Evolutionary conservation across 495 filamentous ascomycete genomes (phyloP).

Genomic region (Diplogelasinospora grovesii): DNA sequence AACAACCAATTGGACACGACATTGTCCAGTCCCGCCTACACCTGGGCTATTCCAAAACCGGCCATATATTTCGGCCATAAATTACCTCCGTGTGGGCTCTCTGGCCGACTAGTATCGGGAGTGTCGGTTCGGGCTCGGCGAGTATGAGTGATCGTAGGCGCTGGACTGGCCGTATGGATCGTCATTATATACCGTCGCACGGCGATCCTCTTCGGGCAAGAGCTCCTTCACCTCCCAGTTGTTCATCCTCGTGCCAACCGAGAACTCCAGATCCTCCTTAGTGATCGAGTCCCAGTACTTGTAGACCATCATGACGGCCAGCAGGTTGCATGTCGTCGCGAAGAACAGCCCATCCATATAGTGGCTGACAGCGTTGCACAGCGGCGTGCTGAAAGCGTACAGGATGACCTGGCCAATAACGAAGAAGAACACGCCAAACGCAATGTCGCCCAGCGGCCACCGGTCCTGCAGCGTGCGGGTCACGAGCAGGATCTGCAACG

Average conservation of each 20-base stretch:
- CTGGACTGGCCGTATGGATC: constrained; percentile 40
- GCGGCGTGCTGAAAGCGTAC: constrained; percentile 78
- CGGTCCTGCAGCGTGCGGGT: constrained; percentile 86
- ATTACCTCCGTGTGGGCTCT: too few relatives aligned
- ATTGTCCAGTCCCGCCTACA: neutral
- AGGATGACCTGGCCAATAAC: constrained; percentile 87
- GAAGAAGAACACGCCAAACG: constrained; percentile 89
- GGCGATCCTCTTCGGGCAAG: constrained; percentile 79
- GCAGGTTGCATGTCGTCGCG: constrained; percentile 84
- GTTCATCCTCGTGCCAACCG: constrained; percentile 86
- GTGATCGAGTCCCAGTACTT: constrained; percentile 99
- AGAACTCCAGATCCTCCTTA: constrained; percentile 96
- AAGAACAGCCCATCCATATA: constrained; percentile 96
- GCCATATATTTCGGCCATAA: too few relatives aligned
- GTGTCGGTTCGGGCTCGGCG: constrained; percentile 32
- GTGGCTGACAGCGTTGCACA: constrained; percentile 82
- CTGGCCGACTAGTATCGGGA: constrained; percentile 18
- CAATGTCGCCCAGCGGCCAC: constrained; percentile 91
- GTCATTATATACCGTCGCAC: constrained; percentile 71
- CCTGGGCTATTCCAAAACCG: too few relatives aligned
- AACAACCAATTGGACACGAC: too few relatives aligned
- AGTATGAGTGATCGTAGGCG: constrained; percentile 37
- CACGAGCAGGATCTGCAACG: constrained; percentile 82
- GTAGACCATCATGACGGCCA: constrained; percentile 99
- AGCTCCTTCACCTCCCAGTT: constrained; percentile 99